Evolutionary conservation across 345 rosid genomes (phyloP), one percentile per base, ranked within the genome.

Genomic region (Linum usitatissimum): DNA sequence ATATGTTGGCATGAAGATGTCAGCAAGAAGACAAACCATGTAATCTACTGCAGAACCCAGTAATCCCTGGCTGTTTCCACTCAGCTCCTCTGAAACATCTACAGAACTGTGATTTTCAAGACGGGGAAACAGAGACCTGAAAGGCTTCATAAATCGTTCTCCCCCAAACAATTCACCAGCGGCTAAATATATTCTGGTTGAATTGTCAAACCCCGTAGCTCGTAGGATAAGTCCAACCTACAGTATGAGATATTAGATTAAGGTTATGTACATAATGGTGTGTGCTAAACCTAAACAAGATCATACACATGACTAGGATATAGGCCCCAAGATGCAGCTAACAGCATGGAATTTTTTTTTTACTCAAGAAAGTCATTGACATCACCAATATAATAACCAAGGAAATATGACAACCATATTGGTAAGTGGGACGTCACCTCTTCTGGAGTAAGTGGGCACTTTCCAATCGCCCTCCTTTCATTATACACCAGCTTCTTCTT

Each of bases 31-130:
- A 77, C 99, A 90, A 62, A 94, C 97, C 96, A 94, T 90, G 81
- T 94, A 94, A 88, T 94, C 99, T 62, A 94, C 99, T 62, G 97
- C 99, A 60, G 99, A 94, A 42, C 99, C 99, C 71, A 88, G 49
- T 66, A 94, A 77, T 19, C 99, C 99, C 34, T 54, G 82, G 45
- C 79, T 73, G 64, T 82, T 84, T 21, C 80, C 65, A 60, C 73
- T 74, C 10, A 86, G 79, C 66, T 94, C 99, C 75, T 85, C 99
- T 0, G 83, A 73, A 12, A 86, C 64, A 57, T 83, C 92, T 42
- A 94, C 92, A 10, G 95, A 83, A 78, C 92, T 93, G 71, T 93
- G 97, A 79, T 90, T 93, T 69, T 87, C 92, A 10, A 93, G 92
- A 71, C 68, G 86, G 71, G 99, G 95, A 71, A 93, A 93, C 42